Evolutionary conservation across 768 basidiomycete genomes (phyloP).

Genomic region (Psilocybe cubensis): DNA sequence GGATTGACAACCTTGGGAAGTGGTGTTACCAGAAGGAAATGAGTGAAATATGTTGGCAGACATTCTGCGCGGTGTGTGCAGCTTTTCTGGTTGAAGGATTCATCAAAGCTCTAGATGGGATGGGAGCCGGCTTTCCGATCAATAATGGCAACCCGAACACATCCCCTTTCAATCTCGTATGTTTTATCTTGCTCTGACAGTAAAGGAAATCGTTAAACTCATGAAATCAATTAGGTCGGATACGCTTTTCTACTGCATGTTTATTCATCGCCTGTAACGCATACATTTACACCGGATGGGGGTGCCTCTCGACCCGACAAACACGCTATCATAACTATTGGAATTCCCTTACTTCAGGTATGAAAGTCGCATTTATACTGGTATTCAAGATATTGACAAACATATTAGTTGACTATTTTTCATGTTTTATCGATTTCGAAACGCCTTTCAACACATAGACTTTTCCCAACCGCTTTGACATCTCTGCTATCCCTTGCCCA

Average conservation of each 20-base stretch:
- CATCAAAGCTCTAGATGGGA: slow-evolving; percentile 69
- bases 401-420: slow-evolving; percentile 56
- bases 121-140: slow-evolving; percentile 43
- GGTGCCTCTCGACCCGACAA: slow-evolving; percentile 65
- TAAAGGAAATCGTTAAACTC: slow-evolving; percentile 6
- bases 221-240: slow-evolving; percentile 57
- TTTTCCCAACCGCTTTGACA: slow-evolving; percentile 68
- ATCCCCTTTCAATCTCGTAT: slow-evolving; percentile 73
- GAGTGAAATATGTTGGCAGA: slow-evolving; percentile 71
- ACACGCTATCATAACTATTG: slow-evolving; percentile 72
- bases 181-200: slow-evolving; percentile 26
- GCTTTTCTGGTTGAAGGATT: slow-evolving; percentile 69
- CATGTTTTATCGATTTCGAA: slow-evolving; percentile 70
- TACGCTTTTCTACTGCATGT: slow-evolving; percentile 79
- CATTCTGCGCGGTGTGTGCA: slow-evolving; percentile 68
- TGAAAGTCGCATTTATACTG: slow-evolving; percentile 8
- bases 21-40: slow-evolving; percentile 59
- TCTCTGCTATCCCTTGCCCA: slow-evolving; percentile 64
- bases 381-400: not conserved
- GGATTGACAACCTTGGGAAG: slow-evolving; percentile 37
- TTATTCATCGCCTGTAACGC: slow-evolving; percentile 69
- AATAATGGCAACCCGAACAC: slow-evolving; percentile 45
- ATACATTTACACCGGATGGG: slow-evolving; percentile 43
- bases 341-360: slow-evolving; percentile 76
- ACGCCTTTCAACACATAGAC: slow-evolving; percentile 65